Conservation (phyloP, 2,329 filamentous ascomycete genomes). For the Sporothrix brasiliensis region DNA sequence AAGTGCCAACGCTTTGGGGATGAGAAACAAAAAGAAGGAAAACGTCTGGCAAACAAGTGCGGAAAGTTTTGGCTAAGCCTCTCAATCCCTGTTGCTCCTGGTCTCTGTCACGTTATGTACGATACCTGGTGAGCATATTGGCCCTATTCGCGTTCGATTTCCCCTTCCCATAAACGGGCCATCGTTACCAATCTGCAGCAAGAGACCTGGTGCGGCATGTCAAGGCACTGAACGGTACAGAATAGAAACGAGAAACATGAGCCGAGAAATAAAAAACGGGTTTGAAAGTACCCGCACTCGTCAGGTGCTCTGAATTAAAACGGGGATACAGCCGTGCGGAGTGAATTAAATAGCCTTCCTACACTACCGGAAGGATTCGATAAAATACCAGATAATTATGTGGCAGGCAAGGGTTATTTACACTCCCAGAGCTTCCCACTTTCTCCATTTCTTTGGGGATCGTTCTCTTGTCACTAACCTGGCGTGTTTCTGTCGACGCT, state of each 20-base stretch:
- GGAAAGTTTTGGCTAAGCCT: neutral
- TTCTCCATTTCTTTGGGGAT: neutral
- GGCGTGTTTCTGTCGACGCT: slow-evolving; percentile 9
- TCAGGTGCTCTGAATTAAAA: slow-evolving; percentile 12
- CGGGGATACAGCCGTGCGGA: neutral
- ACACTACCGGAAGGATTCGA: slow-evolving; percentile 4
- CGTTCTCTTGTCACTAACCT: slow-evolving; percentile 6
- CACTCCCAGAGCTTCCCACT: neutral
- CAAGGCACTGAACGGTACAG: neutral
- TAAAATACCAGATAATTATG: neutral
- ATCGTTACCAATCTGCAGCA: too few relatives aligned
- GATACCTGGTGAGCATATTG: neutral
- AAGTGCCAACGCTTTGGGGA: slow-evolving; percentile 10
- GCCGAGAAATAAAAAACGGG: neutral
- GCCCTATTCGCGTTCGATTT: neutral
- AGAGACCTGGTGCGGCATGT: neutral
- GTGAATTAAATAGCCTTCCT: slow-evolving; percentile 6
- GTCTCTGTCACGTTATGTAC: neutral
- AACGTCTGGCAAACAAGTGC: neutral
- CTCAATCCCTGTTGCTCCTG: slow-evolving; percentile 5
- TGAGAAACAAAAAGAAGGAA: neutral
- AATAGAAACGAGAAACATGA: neutral
- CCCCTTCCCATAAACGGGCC: neutral
- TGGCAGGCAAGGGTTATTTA: slow-evolving; percentile 3
- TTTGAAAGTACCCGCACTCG: neutral